Base-by-base conservation (phyloP, 768 basidiomycete genomes). In the Termitomyces sp. region DNA sequence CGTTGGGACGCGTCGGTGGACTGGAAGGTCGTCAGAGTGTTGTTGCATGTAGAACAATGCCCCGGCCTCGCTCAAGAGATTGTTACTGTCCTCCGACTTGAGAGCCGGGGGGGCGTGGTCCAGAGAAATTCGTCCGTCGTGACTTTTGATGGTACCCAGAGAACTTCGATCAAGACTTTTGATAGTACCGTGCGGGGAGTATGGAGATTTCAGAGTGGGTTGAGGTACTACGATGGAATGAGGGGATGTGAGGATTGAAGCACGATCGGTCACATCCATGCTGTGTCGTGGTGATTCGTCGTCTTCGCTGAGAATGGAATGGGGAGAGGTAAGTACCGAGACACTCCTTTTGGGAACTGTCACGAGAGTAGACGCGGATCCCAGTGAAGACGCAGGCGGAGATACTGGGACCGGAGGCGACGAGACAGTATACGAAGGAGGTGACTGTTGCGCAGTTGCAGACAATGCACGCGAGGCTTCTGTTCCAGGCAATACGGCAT, bases 21-120 rank as follows among this genome's bases (percentile, higher is more conserved):
- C 60, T 50, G 49, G 62, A 63, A 53, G 60, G 60, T 58, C 51
- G 36, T 66, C 45, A 45, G 67, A 73, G 42, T 56, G 54, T 60
- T 81, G 71, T 63, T 89, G 84, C 83, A 91, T 86, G 69, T 85
- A 89, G 73, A 83, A 89, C 47, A 90, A 70, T 12, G 87, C 86
- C 31, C 85, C 85, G 11, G 85, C 85, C 68, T 88, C 87, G 57
- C 77, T 73, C 52, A 77, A 75, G 32, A 88, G 71, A 72, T 76
- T 71, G 64, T 61, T 62, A 63, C 71, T 61, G 6, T 72, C 72
- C 43, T 77, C 76, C 45, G 71, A 69, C 10, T 63, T 65, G 47
- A 66, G 47, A 7, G 69, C 56, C 42, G 61, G 57, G 7, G 62
- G 20, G 57, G 56, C 31, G 53, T 34, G 61, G 55, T 61, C 57